Evolutionary conservation across 208 protist species (phyloP).

Genomic region (Porcisia deanei): DNA sequence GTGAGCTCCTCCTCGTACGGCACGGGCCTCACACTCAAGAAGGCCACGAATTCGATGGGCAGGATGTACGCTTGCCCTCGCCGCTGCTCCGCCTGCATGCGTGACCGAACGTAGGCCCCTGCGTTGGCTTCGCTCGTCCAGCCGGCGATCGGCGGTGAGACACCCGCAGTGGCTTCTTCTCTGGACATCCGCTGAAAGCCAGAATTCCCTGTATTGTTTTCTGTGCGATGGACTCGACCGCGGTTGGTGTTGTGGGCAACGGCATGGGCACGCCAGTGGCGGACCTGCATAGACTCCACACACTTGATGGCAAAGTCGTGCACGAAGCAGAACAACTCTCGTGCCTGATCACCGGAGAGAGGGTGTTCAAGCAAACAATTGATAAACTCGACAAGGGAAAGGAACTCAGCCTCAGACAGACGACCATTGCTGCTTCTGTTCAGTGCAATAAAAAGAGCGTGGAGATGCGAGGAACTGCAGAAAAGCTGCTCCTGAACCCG

Average conservation of each 20-base stretch:
- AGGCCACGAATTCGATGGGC: conserved; percentile 48
- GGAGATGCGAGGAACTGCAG: conserved; percentile 33
- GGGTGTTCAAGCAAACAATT: conserved; percentile 53
- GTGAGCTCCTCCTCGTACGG: conserved; percentile 31
- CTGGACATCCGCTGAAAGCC: no score
- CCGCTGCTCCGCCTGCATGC: conserved; percentile 8
- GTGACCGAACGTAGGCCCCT: conserved; percentile 8
- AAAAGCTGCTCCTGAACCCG: conserved; percentile 63
- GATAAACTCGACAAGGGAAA: conserved; percentile 48
- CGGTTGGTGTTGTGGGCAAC: background rate
- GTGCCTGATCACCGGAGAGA: conserved; percentile 40
- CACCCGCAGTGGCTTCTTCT: no score
- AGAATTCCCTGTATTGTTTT: no score
- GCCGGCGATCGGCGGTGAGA: background rate
- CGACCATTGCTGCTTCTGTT: conserved; percentile 51
- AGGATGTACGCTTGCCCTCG: conserved; percentile 35
- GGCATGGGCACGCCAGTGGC: background rate
- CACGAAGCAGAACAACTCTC: conserved; percentile 38
- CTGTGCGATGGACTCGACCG: background rate
- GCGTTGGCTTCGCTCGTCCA: background rate
- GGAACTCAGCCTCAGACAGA: conserved; percentile 60
- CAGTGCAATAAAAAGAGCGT: conserved; percentile 48
- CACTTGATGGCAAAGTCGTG: conserved; percentile 38
- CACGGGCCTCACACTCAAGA: conserved; percentile 44
- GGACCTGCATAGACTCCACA: conserved; percentile 23